Base-by-base conservation (phyloP, 2,329 filamentous ascomycete species). In the Tolypocladium cylindrosporum region DNA sequence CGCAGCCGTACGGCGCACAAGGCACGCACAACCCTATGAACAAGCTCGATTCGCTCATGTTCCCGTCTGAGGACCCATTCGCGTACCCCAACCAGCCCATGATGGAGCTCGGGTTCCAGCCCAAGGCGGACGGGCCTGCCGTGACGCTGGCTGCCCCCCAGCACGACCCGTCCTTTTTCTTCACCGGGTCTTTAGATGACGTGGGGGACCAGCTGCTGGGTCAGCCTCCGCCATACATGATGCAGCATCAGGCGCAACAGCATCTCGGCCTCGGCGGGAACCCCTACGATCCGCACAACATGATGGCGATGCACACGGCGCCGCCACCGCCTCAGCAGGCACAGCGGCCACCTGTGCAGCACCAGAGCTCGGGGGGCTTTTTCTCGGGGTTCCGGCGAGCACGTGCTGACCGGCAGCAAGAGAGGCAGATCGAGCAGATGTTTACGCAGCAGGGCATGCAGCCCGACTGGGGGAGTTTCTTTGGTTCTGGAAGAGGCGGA, bases 41-140 rank as follows among this genome's bases (percentile, higher is more conserved):
- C 62, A 88, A 90, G 67, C 79, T 92, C 8, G 87, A 87, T 59
- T 84, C 86, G 4, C 84, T 92, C 74, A 91, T 93, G 87, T 93
- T 93, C 66, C 86, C 88, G 1, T 87, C 88, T 0, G 81, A 83
- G 40, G 89, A 93, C 65, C 88, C 89, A 0, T 88, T 93, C 61
- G 87, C 86, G 0, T 94, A 93, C 65, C 89, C 88, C 0, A 90
- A 87, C 65, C 88, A 90, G 62, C 85, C 88, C 0, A 83, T 88
- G 75, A 85, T 87, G 75, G 78, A 83, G 63, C 75, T 82, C 45
- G 77, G 77, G 11, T 75, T 71, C 63, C 71, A 72, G 34, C 63
- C 67, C 36, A 71, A 71, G 60, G 64, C 69, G n/a, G 67, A 68
- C 57, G 61, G 70, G 63, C 63, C 71, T 61, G 58, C 60, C 39